Evolutionary conservation across 1,284 basidiomycete species (phyloP).

Genomic region (Peniophora sp.): DNA sequence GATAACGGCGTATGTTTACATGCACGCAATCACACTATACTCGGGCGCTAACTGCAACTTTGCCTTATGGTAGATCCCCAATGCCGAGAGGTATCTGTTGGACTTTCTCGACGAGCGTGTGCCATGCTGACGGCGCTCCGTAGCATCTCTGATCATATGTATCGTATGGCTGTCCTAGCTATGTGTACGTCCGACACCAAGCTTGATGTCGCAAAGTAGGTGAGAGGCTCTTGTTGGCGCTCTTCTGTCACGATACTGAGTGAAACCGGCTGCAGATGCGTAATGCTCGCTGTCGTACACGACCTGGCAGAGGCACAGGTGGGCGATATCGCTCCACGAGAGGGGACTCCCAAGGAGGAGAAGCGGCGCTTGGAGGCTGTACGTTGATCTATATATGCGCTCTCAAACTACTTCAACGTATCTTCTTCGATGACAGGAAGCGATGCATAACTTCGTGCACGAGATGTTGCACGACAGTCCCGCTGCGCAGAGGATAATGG

Average conservation of each 20-base stretch:
- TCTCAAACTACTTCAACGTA: no score
- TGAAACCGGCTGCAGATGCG: slow-evolving; percentile 48
- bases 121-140: no score
- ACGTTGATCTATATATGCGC: slow-evolving; percentile 14
- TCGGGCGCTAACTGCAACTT: slow-evolving; percentile 3
- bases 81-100: slow-evolving; percentile 66
- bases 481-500: slow-evolving; percentile 70
- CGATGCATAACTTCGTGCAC: slow-evolving; percentile 86
- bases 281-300: slow-evolving; percentile 87
- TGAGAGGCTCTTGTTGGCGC: neutral
- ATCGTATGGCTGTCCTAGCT: slow-evolving; percentile 89
- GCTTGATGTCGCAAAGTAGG: slow-evolving; percentile 74
- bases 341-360: slow-evolving; percentile 77
- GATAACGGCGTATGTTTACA: slow-evolving; percentile 61
- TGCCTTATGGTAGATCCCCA: slow-evolving; percentile 75
- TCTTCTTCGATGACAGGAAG: slow-evolving; percentile 43
- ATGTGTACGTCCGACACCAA: slow-evolving; percentile 69
- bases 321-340: slow-evolving; percentile 89
- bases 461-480: slow-evolving; percentile 84
- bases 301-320: slow-evolving; percentile 98
- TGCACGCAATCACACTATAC: neutral
- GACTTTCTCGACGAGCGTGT: neutral
- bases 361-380: slow-evolving; percentile 75
- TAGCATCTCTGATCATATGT: slow-evolving; percentile 97
- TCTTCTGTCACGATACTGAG: neutral